Percentiles rank a stretch among this genome's conserved stretches.
phyloP scores from a whole-genome alignment of 2,329 filamentous ascomycete species.

The Biscogniauxia sp. region DNA sequence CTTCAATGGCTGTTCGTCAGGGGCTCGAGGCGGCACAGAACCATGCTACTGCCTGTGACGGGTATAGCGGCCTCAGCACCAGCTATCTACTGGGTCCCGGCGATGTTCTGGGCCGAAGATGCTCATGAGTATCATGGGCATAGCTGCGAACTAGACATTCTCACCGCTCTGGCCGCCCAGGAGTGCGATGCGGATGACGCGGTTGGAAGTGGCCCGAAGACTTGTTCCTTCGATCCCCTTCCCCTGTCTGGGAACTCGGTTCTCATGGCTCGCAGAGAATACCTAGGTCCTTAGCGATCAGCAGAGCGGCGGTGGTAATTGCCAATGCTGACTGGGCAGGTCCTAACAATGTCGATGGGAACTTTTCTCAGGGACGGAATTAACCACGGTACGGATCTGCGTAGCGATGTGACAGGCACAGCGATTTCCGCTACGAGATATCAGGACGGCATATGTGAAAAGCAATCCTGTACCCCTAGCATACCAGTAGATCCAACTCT shows the following conservation, averaged over 20 bases:
- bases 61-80: constrained; percentile 45
- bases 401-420: constrained; percentile 7
- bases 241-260: constrained; percentile 20
- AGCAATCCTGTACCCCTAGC: constrained; percentile 8
- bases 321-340: constrained; percentile 18
- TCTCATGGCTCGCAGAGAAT: constrained; percentile 19
- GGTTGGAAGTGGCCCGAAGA: constrained; percentile 37
- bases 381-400: constrained; percentile 15
- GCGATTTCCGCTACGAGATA: constrained; percentile 11
- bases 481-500: constrained; percentile 16
- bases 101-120: constrained; percentile 19
- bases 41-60: constrained; percentile 50
- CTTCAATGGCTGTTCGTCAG: constrained; percentile 50
- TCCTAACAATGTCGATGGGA: constrained; percentile 8
- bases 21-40: constrained; percentile 45
- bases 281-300: constrained; percentile 8
- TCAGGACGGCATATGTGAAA: constrained; percentile 2
- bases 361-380: constrained; percentile 19
- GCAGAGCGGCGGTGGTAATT: constrained; percentile 11
- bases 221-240: constrained; percentile 37
- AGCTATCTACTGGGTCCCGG: constrained; percentile 20
- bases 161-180: constrained; percentile 10
- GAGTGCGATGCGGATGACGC: constrained; percentile 45
- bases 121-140: constrained; percentile 13
- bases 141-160: constrained; percentile 14